Base-by-base conservation (phyloP, 768 basidiomycete genomes). In the Pisolithus tinctorius region DNA sequence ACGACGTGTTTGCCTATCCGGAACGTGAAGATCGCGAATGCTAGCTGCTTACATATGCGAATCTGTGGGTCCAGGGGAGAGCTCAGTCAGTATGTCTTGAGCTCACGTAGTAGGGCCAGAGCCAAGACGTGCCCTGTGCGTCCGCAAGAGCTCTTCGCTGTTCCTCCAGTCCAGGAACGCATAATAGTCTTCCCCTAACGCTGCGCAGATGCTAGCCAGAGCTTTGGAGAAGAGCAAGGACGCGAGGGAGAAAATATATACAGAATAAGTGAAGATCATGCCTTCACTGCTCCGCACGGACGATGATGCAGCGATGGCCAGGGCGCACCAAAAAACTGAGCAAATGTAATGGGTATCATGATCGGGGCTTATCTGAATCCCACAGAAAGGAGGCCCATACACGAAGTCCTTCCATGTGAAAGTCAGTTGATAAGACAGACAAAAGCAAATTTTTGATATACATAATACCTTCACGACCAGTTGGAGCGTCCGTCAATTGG, bases 1-100 rank as follows among this genome's bases (percentile, higher is more conserved):
- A 64, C 47, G 57, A 66, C 61, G 45, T 61, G 57, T 48, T 52
- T 52, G 51, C 64, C 52, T 42, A 62, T n/a, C n/a, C 58, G 64
- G 34, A 66, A 62, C 37, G 64, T 65, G 56, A 65, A 47, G 38
- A 64, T 6, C 0, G 62, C 58, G 36, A 65, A 48, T 34, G 57
- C 60, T 34, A 65, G 60, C 11, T 59, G 64, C 29, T 54, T 57
- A 26, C 60, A 50, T 38, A 65, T 54, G 43, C 50, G 58, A 25
- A 44, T 54, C 64, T 66, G 45, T 14, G 11, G 20, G 30, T 8
- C 13, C 16, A 13, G n/a, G 1, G 53, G 31, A 10, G 30, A 31
- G 30, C 30, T 31, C 30, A 11, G 6, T 45, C 42, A 27, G 43
- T 11, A 7, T 25, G 25, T 26, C 0, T 4, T 25, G 25, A 6